Base-by-base conservation (phyloP, 108 stramenopile species). In the Nitzschia sp. region DNA sequence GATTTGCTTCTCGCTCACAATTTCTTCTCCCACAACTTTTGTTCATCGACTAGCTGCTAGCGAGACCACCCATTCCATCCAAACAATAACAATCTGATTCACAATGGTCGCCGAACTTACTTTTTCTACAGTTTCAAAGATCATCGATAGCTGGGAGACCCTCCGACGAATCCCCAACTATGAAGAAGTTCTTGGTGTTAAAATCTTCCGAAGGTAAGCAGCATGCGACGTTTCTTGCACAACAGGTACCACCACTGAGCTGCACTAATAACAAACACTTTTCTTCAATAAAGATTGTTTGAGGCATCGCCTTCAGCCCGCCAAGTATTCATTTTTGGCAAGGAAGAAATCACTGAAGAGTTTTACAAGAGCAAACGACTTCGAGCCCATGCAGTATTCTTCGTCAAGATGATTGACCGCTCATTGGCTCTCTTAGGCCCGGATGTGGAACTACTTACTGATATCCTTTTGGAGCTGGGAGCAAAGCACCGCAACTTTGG, bases 391-490 rank as follows among this genome's bases (percentile, higher is more conserved):
- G 59, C 71, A 5, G 32, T 19, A 19, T 63, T 38, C 33, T 72
- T 72, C 48, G 26, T 61, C 1, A 13, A 29, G 1, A 62, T 74
- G 72, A 33, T 78, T 4, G 70, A 83, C 42, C 66, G 24, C 0
- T 66, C 77, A 34, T 11, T 83, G 5, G 29, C 29, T 13, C 61
- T 83, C 62, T 60, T 83, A 3, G 82, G 66, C 8, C 74, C 82
- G 31, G 74, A 83, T 32, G 61, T 63, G 6, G 80, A 76, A 11
- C 25, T 71, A 45, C 54, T 72, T 30, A 65, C 70, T 9, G 69
- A 70, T 2, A 73, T 82, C 45, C 32, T 82, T 42, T n/a, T 29
- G 0, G 75, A 78, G 23, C n/a, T 81, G 31, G 83, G 83, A 0
- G 30, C 59, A 4, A 76, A 78, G 34, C 83, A 85, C 45, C 47